Conservation (phyloP, 768 basidiomycete genomes). For the Tricholoma hemisulphureum region DNA sequence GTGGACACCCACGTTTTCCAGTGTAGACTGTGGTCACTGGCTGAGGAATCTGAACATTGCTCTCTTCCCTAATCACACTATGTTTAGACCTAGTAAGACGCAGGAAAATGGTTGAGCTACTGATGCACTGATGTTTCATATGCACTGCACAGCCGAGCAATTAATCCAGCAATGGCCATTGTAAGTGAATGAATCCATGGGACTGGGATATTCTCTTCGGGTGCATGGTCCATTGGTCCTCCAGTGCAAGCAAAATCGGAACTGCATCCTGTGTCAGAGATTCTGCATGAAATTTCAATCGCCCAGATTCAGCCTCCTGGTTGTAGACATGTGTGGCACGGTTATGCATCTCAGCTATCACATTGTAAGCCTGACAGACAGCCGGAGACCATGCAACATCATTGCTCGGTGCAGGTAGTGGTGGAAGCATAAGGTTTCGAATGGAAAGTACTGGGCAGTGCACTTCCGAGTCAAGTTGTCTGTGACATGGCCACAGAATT, state of each 20-base stretch:
- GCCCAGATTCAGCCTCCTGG: neutral
- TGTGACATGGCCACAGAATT: too few relatives aligned
- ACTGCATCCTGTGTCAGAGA: neutral
- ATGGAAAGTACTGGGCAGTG: too few relatives aligned
- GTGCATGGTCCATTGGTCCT: neutral
- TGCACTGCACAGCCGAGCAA: neutral
- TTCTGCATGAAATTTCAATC: neutral
- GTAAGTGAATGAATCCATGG: constrained; percentile 1
- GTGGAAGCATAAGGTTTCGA: too few relatives aligned
- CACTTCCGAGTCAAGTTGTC: too few relatives aligned
- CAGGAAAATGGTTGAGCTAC: neutral
- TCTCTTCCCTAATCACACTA: neutral
- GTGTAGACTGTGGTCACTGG: neutral
- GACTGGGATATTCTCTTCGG: neutral
- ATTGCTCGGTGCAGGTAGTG: constrained; percentile 1
- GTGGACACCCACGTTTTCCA: neutral
- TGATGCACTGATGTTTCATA: neutral
- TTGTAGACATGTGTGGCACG: neutral
- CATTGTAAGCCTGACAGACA: neutral
- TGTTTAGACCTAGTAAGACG: neutral
- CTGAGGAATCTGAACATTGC: neutral
- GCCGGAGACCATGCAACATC: neutral
- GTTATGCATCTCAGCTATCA: neutral
- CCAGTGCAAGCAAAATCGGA: neutral
- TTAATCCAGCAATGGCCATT: neutral